Percentiles rank a stretch among this genome's conserved stretches.
Evolutionary conservation across 225 moss, liverwort and hornwort genomes (phyloP).

Genomic region (Ulota crispa): DNA sequence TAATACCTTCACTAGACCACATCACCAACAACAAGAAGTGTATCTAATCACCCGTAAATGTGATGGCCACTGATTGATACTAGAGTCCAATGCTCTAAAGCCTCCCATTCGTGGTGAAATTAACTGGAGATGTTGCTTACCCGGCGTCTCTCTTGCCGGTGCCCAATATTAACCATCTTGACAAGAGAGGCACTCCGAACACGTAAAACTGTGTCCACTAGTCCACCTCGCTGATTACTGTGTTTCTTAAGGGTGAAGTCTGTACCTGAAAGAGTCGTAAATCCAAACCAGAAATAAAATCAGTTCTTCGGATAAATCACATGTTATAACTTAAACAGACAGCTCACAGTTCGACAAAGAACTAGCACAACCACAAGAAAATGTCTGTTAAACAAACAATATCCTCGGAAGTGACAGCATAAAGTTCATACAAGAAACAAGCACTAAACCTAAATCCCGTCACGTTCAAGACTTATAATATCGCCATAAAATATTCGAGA

Average conservation of each 20-base stretch:
- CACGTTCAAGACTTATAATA: not conserved
- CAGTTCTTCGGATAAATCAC: not conserved
- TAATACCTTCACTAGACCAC: not conserved
- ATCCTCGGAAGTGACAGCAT: not conserved
- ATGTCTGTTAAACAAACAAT: not conserved
- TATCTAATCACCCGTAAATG: not conserved
- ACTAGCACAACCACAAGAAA: not conserved
- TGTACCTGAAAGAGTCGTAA: conserved; percentile 60
- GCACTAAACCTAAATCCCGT: not conserved
- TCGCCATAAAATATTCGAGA: not conserved
- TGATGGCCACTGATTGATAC: not conserved
- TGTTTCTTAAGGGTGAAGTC: conserved; percentile 93
- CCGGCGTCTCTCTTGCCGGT: conserved; percentile 90
- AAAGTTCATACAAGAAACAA: not conserved
- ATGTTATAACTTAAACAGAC: not conserved
- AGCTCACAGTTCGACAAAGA: not conserved
- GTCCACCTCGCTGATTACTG: conserved; percentile 95
- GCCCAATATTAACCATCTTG: conserved; percentile 94
- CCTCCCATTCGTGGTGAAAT: not conserved
- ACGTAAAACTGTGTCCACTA: conserved; percentile 87
- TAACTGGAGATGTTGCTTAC: conserved; percentile 37
- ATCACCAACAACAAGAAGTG: not conserved
- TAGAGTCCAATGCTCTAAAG: conserved; percentile 7
- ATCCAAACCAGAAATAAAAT: not conserved
- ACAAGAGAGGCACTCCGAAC: conserved; percentile 94